Conservation (phyloP, 73 alveolate species). For the Paramecium sonneborni region DNA sequence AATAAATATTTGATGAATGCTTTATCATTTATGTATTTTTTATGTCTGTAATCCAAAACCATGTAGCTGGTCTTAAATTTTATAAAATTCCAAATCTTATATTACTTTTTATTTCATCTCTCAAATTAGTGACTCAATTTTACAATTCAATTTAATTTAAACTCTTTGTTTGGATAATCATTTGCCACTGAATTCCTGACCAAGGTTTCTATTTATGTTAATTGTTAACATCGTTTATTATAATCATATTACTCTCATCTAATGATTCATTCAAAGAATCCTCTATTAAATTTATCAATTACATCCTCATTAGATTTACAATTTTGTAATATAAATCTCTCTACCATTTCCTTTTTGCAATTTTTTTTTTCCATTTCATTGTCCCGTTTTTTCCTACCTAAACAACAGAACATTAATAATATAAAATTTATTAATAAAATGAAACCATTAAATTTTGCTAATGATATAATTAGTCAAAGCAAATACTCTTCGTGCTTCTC, state of each 20-base stretch:
- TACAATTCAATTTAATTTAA: neutral
- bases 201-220: neutral
- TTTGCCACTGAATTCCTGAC: neutral
- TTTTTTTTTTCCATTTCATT: neutral
- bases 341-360: neutral
- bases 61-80: neutral
- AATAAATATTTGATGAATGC: neutral
- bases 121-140: neutral
- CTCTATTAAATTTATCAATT: neutral
- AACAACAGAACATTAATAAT: neutral
- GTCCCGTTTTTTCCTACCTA: neutral
- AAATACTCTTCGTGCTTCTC: neutral
- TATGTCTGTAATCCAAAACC: slow-evolving; percentile 22
- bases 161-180: neutral
- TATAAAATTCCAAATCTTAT: neutral
- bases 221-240: neutral
- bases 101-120: slow-evolving; percentile 6
- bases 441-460: neutral
- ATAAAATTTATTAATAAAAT: neutral
- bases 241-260: neutral
- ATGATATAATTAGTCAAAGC: neutral
- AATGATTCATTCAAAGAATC: neutral
- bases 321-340: neutral
- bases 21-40: neutral
- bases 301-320: neutral